Conservation (phyloP, 345 rosid species). For the Geranium brycei region DNA sequence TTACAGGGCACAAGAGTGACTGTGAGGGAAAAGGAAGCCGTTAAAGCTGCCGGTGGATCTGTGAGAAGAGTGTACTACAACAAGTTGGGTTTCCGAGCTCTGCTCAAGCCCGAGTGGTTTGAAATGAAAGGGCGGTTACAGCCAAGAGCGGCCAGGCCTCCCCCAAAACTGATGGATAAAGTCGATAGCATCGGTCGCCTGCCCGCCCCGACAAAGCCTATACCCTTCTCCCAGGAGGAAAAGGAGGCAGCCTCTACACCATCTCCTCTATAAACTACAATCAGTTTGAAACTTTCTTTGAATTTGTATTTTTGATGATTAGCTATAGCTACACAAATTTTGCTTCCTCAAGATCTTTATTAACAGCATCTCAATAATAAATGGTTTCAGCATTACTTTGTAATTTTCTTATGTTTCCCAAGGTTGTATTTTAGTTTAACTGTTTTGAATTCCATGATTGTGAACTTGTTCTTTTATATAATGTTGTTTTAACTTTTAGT, state of each 20-base stretch:
- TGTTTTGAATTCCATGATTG: too few species aligned
- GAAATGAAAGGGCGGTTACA: slow-evolving; percentile 86
- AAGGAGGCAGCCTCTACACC: slow-evolving; percentile 23
- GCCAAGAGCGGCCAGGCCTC: slow-evolving; percentile 87
- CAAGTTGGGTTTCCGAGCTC: slow-evolving; percentile 71
- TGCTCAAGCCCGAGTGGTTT: slow-evolving; percentile 88
- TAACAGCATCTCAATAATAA: too few species aligned
- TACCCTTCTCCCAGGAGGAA: slow-evolving; percentile 40
- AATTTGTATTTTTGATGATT: too few species aligned
- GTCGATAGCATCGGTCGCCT: slow-evolving; percentile 93
- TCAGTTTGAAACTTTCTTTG: too few species aligned
- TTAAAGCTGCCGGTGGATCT: slow-evolving; percentile 85
- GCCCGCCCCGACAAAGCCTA: slow-evolving; percentile 78
- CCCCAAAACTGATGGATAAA: slow-evolving; percentile 73
- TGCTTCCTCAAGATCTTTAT: too few species aligned
- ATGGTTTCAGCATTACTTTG: too few species aligned
- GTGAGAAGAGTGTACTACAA: slow-evolving; percentile 86
- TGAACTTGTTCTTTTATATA: too few species aligned
- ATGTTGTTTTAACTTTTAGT: too few species aligned
- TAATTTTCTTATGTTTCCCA: too few species aligned
- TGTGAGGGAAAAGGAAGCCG: slow-evolving; percentile 73
- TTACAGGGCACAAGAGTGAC: slow-evolving; percentile 80
- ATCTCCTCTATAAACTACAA: not conserved
- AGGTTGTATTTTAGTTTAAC: too few species aligned
- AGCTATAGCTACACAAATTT: too few species aligned